These are phyloP conservation scores for Polygonum aviculare DNA, from an alignment of 148 eudicot species.

Conservation along the genomic window DNA sequence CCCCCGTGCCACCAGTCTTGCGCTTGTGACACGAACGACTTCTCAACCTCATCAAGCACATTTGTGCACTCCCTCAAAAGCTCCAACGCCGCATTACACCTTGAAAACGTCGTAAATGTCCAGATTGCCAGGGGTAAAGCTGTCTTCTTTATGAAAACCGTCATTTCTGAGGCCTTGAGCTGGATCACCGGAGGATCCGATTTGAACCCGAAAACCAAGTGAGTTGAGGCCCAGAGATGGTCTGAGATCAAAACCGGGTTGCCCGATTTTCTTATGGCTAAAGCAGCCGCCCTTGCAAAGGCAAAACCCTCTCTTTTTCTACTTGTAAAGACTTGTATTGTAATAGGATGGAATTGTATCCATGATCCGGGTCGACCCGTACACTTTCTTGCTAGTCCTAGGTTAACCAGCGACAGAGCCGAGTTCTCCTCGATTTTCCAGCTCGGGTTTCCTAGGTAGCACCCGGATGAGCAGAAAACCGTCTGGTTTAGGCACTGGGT, in stretches of 20 bases:
- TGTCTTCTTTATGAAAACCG: slow-evolving; percentile 55
- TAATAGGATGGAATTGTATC: slow-evolving; percentile 61
- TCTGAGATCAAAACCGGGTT: slow-evolving; percentile 41
- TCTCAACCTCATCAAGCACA: slow-evolving; percentile 79
- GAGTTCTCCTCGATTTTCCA: slow-evolving; percentile 66
- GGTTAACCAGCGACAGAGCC: slow-evolving; percentile 52
- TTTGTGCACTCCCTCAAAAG: slow-evolving; percentile 70
- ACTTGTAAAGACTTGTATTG: slow-evolving; percentile 38
- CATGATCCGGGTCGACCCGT: slow-evolving; percentile 44
- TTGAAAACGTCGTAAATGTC: slow-evolving; percentile 63
- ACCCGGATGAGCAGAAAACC: slow-evolving; percentile 36
- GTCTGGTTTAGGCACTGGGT: slow-evolving; percentile 45
- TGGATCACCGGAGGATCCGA: slow-evolving; percentile 66
- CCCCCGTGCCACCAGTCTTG: slow-evolving; percentile 69
- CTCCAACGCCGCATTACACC: slow-evolving; percentile 75
- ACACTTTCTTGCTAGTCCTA: slow-evolving; percentile 61
- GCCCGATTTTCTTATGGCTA: slow-evolving; percentile 49
- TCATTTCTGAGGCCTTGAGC: slow-evolving; percentile 64
- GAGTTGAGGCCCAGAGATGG: slow-evolving; percentile 85
- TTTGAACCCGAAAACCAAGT: slow-evolving; percentile 81
- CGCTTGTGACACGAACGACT: slow-evolving; percentile 68
- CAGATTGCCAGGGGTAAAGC: slow-evolving; percentile 66
- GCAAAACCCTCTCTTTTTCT: slow-evolving; percentile 27
- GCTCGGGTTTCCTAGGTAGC: slow-evolving; percentile 31
- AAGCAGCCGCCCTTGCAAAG: slow-evolving; percentile 51